Evolutionary conservation across 2,329 filamentous ascomycete species (phyloP).

Genomic region (Gaeumannomyces sp.): DNA sequence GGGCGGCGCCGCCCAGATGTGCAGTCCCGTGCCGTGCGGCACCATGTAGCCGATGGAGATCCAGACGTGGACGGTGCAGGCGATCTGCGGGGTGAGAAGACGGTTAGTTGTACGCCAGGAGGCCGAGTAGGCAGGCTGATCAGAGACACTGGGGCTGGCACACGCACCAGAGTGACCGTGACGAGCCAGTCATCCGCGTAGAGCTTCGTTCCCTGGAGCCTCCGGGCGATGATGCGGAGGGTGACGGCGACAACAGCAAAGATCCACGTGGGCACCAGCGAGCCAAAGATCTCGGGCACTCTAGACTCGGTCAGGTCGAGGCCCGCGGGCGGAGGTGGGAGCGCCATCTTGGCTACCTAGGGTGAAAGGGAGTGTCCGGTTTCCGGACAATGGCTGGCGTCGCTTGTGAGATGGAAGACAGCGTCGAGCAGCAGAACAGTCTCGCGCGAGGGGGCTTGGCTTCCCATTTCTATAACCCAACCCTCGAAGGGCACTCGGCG

Average conservation of each 20-base stretch:
- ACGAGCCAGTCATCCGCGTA: slow-evolving; percentile 3
- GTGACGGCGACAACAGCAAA: not conserved
- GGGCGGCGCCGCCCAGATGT: not conserved
- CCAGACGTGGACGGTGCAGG: not conserved
- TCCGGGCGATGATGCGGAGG: not conserved
- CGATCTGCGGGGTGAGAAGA: not conserved
- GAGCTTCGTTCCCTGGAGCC: not conserved
- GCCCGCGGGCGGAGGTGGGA: slow-evolving; percentile 1
- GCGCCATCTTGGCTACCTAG: not conserved
- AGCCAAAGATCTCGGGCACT: slow-evolving; percentile 3
- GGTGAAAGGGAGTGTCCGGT: too few species aligned
- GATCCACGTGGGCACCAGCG: not conserved
- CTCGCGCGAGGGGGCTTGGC: too few species aligned
- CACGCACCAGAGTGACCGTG: not conserved
- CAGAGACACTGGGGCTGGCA: too few species aligned
- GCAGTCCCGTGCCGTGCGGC: slow-evolving; percentile 3
- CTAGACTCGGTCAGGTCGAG: slow-evolving; percentile 3
- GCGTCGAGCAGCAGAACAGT: too few species aligned
- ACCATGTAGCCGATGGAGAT: slow-evolving; percentile 2
- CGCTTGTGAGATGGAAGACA: too few species aligned
- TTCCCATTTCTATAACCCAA: too few species aligned
- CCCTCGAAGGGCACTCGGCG: too few species aligned
- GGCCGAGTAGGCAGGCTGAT: too few species aligned
- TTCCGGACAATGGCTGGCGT: too few species aligned
- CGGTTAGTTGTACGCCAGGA: not conserved